Base-by-base conservation (phyloP, 805 yeast genomes). In the Candida peoriensis region DNA sequence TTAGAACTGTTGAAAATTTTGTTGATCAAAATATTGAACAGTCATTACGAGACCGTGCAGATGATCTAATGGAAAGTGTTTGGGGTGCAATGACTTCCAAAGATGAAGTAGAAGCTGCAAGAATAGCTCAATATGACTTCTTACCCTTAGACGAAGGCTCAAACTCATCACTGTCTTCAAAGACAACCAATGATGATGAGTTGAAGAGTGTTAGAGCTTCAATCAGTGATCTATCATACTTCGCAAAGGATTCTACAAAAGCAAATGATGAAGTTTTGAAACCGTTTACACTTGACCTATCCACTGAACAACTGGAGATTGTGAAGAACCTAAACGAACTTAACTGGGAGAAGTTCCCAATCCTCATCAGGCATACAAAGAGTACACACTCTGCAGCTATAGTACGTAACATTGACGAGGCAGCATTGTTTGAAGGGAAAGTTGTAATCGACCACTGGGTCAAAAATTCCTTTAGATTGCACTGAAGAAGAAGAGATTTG, bases 361-460 rank as follows among this genome's bases (percentile, higher is more conserved):
- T 86, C 19, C 70, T 79, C 39, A 81, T 86, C 38, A 68, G 79
- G 24, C 62, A 71, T 20, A 78, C 90, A 6, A 68, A 68, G 32
- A 72, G 78, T 28, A 73, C 94, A 1, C 96, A 86, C 51, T 86
- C 94, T 2, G 94, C 93, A 2, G 79, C 86, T 2, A 82, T 86
- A 39, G 84, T 79, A 28, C 69, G 95, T 32, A 74, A 70, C 42
- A 52, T 56, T n/a, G 60, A 61, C 17, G 72, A 70, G 20, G 66
- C 68, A 9, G 67, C 68, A 9, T 78, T 80, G 42, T 73, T 58
- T 22, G 94, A 86, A 55, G 96, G 96, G 1, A 72, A 76, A 47
- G 52, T 64, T 3, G 85, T 81, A 5, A 70, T 85, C 19, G 59
- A 57, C 26, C 95, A 85, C 55, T 81, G 82, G 69, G 58, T 79